Evolutionary conservation across 164 flowering plant species (phyloP), one percentile per base, ranked within the genome.

Genomic region (Annona squamosa): DNA sequence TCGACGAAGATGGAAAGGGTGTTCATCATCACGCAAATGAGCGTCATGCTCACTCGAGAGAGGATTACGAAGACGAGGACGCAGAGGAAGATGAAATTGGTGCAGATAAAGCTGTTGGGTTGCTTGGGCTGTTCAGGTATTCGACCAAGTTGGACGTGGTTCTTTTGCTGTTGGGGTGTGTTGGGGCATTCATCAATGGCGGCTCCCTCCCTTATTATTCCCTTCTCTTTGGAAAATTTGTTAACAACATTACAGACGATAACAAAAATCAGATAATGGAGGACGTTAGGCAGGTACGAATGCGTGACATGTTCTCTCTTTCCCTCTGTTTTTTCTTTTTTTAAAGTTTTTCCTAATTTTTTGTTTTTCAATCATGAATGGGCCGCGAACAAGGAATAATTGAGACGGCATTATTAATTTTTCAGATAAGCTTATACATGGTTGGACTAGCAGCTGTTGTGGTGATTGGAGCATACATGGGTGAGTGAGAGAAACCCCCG

Each of bases 181-280:
- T 88, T 18, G 97, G 97, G 66, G 89, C 97, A 72, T 74, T 91
- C 4, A 91, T 89, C 3, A 89, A 88, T 78, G 96, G 96, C 43
- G 96, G 96, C 41, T 79, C 96, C 71, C 91, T 88, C 73, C 96
- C 96, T 73, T 88, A 85, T 87, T 91, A 88, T 79, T 89, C 93
- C 43, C 78, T 5, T 68, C 85, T 91, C 43, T 89, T 91, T 71
- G 96, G 96, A 19, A 37, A 79, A 0, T 84, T 91, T 72, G 93
- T 85, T 13, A 87, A 87, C 78, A 86, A 88, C 77, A 82, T 91
- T 74, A 84, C 85, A 52, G 2, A 12, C 1, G 90, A 81, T 47
- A 81, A 86, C 81, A 84, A 77, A 67, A 71, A 12, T 17, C 72
- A 81, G 81, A 82, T 89, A 89, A 82, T 89, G 86, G 77, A 87